Base-by-base conservation (phyloP, 768 basidiomycete genomes). In the Artomyces pyxidatus region DNA sequence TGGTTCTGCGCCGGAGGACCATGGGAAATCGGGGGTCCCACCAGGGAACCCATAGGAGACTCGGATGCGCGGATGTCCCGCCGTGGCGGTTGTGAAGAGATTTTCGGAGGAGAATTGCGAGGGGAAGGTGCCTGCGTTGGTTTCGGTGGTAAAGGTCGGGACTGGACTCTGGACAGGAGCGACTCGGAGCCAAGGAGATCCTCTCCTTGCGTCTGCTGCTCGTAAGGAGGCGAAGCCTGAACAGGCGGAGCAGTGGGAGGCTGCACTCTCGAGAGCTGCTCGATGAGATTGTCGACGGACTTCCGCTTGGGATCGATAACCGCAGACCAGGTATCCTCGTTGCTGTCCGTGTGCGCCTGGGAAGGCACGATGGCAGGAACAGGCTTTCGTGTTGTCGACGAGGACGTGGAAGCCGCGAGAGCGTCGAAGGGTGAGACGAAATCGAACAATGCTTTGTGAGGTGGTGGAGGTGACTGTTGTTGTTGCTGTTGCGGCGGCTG, bases 381-480 rank as follows among this genome's bases (percentile, higher is more conserved):
- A 17, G 84, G 80, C 61, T 87, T 88, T 63, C 88, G 86, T 71
- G 84, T 85, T 47, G 75, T 63, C 16, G 72, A 48, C 37, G 63
- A 61, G 0, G 61, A 28, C 9, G 75, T 61, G n/a, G 73, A 67
- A 7, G 79, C 55, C n/a, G 66, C 73, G 40, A 91, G 74, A 22
- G 85, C 88, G 57, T 92, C 88, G 57, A 91, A 90, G 2, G 89
- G 83, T 42, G 87, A 88, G 43, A 84, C 74, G 52, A 87, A 91
- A 32, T 90, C 87, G 57, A 92, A 92, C 76, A 89, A 80, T 42
- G 86, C 85, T 64, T 85, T 83, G 58, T 81, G 83, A 21, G 83
- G 76, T 37, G 84, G 82, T 26, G 86, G 77, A 0, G 83, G 79
- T 3, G 76, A 69, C 49, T 71, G 76, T 43, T 73, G 74, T n/a